Evolutionary conservation across 768 basidiomycete species (phyloP).

Genomic region (Agrocybe praecox): DNA sequence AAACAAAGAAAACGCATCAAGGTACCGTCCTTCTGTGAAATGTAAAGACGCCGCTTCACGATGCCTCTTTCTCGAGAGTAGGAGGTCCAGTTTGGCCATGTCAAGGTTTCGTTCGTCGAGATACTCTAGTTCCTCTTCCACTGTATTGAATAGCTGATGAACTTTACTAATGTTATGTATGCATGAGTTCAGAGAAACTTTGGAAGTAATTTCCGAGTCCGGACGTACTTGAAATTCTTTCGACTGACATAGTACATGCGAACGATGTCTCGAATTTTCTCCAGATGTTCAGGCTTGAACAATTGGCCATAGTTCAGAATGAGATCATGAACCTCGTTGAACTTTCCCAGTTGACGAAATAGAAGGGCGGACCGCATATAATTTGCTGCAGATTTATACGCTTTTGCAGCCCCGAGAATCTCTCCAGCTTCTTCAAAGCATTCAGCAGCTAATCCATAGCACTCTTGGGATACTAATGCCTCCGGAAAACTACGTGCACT

Average conservation of each 20-base stretch:
- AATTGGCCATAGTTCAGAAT: conserved; percentile 32
- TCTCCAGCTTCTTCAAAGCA: conserved; percentile 45
- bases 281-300: conserved; percentile 32
- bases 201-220: no score
- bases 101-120: conserved; percentile 57
- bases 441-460: conserved; percentile 44
- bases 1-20: conserved; percentile 50
- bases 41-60: conserved; percentile 56
- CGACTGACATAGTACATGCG: conserved; percentile 46
- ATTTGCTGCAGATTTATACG: conserved; percentile 42
- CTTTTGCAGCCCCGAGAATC: conserved; percentile 42
- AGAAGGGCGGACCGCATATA: conserved; percentile 45
- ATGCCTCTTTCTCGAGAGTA: conserved; percentile 42
- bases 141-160: conserved; percentile 45
- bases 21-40: conserved; percentile 44
- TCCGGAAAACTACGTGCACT: conserved; percentile 36
- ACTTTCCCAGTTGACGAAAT: conserved; percentile 51
- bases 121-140: conserved; percentile 59
- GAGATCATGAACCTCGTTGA: conserved; percentile 55
- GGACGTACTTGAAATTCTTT: conserved; percentile 18
- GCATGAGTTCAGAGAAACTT: no score
- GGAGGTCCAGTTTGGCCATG: conserved; percentile 44
- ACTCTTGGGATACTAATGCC: conserved; percentile 29
- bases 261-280: conserved; percentile 43
- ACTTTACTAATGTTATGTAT: no score